Base-by-base conservation (phyloP, 2,329 filamentous ascomycete genomes). In the Aspergillus neoniger region DNA sequence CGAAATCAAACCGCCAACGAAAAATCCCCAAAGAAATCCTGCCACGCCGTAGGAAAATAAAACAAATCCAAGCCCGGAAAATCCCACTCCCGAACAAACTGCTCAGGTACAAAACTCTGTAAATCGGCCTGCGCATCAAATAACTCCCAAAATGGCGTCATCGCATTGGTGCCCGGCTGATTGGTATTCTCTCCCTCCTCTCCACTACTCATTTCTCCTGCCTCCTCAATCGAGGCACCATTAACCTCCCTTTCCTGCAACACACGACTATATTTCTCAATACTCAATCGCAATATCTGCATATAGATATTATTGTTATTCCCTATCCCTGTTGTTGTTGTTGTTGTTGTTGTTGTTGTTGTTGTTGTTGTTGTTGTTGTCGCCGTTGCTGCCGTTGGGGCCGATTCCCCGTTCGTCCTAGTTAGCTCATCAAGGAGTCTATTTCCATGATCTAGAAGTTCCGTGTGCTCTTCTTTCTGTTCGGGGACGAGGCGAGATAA, bases 41-140 rank as follows among this genome's bases (percentile, higher is more conserved):
- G 80, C 77, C 80, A 81, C 5, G 76, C 76, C 10, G 77, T 73
- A 0, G 80, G 79, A 44, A 81, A 76, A 66, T 82, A 81, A 65
- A 81, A 80, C 44, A 85, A 57, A 74, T 81, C 83, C 38, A 85
- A 66, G 0, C 82, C 83, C 0, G 83, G 83, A 62, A 85, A 85
- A 61, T 84, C 82, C 83, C 82, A 85, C 60, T 85, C 83, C n/a
- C 83, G 81, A 0, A 84, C 78, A 62, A 85, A 85, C 59, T 85
- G 81, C 62, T 81, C 80, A 0, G 83, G 83, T 0, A 83, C 77
- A 70, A 85, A 85, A 8, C 78, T 79, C 56, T 85, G 81, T 32
- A 85, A 76, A 51, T 84, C 83, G 1, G 74, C 74, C 54, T 81
- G 79, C 14, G 77, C 76, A 59, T 74, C 69, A 25, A 74, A 72